Evolutionary conservation across 1,284 basidiomycete genomes (phyloP).

Genomic region (Cryptococcus sp.): DNA sequence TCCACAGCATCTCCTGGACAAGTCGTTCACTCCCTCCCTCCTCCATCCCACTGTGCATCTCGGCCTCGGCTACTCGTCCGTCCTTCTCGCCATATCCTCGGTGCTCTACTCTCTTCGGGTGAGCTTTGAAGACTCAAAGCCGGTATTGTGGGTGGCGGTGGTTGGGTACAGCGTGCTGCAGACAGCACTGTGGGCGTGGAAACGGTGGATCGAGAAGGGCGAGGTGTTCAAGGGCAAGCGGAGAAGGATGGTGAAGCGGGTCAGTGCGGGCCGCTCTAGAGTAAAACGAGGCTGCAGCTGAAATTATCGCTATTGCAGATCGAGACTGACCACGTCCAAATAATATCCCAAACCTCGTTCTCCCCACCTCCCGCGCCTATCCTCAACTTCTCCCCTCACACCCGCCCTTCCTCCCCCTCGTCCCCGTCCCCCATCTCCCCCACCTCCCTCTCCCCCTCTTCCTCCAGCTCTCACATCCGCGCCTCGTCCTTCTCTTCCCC

Average conservation of each 20-base stretch:
- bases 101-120: constrained; percentile 76
- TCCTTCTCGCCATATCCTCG: constrained; percentile 73
- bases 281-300: not conserved
- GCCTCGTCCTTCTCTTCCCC: constrained; percentile 3
- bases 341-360: constrained; percentile 39
- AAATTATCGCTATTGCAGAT: constrained; percentile 32
- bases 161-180: constrained; percentile 50
- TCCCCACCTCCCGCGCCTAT: constrained; percentile 25
- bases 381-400: constrained; percentile 41
- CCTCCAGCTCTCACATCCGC: constrained; percentile 2
- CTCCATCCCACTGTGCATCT: constrained; percentile 81
- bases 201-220: constrained; percentile 45
- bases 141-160: constrained; percentile 71
- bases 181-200: constrained; percentile 42
- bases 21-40: constrained; percentile 77
- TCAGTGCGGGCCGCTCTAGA: constrained; percentile 23
- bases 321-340: constrained; percentile 45
- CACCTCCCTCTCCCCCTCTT: constrained; percentile 12
- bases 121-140: constrained; percentile 81
- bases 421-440: constrained; percentile 12
- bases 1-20: constrained; percentile 68
- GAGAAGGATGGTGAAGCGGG: constrained; percentile 47
- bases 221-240: constrained; percentile 48
- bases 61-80: constrained; percentile 74
- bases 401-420: constrained; percentile 37